A percentile compares a stretch with the other conserved stretches of the same genome.
These are phyloP conservation scores for Amanita brunnescens DNA, from an alignment of 768 basidiomycete species.

Conservation along the genomic window DNA sequence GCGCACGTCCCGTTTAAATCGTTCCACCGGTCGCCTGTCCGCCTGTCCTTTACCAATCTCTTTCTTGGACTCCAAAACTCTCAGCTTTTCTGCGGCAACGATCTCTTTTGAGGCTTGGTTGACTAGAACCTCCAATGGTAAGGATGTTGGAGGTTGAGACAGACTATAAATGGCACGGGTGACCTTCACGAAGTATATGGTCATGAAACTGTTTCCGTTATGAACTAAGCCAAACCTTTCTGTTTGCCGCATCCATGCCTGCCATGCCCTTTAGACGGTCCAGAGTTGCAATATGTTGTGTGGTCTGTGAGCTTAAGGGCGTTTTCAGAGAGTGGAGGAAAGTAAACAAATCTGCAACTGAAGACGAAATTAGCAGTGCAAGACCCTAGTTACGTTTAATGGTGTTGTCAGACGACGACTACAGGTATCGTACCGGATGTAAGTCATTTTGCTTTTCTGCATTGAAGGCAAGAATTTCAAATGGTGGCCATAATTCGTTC, in stretches of 20 bases:
- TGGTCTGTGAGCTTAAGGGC: slow-evolving; percentile 44
- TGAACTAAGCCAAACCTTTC: slow-evolving; percentile 34
- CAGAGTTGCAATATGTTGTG: slow-evolving; percentile 40
- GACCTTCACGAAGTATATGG: slow-evolving; percentile 29
- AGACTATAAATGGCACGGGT: slow-evolving; percentile 43
- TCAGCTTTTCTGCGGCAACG: slow-evolving; percentile 61
- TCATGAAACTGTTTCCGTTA: background rate
- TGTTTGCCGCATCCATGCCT: slow-evolving; percentile 37
- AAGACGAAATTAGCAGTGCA: slow-evolving; percentile 45
- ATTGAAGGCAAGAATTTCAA: slow-evolving; percentile 48
- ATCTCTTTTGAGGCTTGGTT: slow-evolving; percentile 56
- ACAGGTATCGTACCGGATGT: slow-evolving; percentile 29
- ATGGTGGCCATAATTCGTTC: slow-evolving; percentile 74
- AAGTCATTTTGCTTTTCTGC: slow-evolving; percentile 28
- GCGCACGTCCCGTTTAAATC: background rate
- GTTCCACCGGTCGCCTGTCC: slow-evolving; percentile 3
- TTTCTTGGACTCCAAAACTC: slow-evolving; percentile 35
- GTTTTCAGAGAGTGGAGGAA: slow-evolving; percentile 51
- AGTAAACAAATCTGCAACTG: slow-evolving; percentile 55
- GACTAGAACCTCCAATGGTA: slow-evolving; percentile 36
- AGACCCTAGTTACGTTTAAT: slow-evolving; percentile 33
- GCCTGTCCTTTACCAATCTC: slow-evolving; percentile 19
- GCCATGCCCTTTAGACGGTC: slow-evolving; percentile 39
- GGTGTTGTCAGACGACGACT: background rate
- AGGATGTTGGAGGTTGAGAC: slow-evolving; percentile 41